Evolutionary conservation across 352 stramenopile species (phyloP), one percentile per base, ranked within the genome.

Genomic region (Phytophthora melonis): DNA sequence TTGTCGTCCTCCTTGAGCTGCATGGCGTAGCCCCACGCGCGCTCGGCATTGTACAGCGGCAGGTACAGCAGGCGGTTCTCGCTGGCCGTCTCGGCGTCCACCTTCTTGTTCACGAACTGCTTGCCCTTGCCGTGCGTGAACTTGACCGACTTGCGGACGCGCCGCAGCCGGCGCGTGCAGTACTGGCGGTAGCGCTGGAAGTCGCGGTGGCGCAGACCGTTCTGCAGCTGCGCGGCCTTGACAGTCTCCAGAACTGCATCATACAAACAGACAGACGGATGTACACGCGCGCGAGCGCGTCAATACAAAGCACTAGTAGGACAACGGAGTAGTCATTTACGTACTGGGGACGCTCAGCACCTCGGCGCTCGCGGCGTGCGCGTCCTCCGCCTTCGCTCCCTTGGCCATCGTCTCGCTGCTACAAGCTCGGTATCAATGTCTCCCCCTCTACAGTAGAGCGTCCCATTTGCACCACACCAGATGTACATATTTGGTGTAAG

Each of bases 111-210:
- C 16, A 96, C 43, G 74, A 89, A 96, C 43, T 84, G 77, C 68
- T 95, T 96, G 41, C 92, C 89, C 70, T 95, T 96, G 73, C 90
- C 91, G 58, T 95, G 93, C 78, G 82, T 92, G 66, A 96, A 97
- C 75, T 95, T 92, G 72, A 92, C 79, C 27, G 89, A 92, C 79
- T 95, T 97, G 77, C 93, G 90, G 63, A 98, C 85, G 53, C 92
- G 91, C 30, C 89, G 89, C 66, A 98, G 77, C 18, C 92, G 89
- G 16, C 93, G 84, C 64, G 88, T 80, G 78, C 93, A 98, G 79
- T 97, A 97, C 83, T 97, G 89, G 27, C 92, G 88, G 76, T 98
- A 98, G 34, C 92, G 91, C 78, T 93, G 87, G 79, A 97, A 98
- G 82, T 98, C 91, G 65, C 91, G 90, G 72, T 97, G 89, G 58